phyloP scores from a whole-genome alignment of 108 stramenopile genomes.

The Cyclotella baltica region DNA sequence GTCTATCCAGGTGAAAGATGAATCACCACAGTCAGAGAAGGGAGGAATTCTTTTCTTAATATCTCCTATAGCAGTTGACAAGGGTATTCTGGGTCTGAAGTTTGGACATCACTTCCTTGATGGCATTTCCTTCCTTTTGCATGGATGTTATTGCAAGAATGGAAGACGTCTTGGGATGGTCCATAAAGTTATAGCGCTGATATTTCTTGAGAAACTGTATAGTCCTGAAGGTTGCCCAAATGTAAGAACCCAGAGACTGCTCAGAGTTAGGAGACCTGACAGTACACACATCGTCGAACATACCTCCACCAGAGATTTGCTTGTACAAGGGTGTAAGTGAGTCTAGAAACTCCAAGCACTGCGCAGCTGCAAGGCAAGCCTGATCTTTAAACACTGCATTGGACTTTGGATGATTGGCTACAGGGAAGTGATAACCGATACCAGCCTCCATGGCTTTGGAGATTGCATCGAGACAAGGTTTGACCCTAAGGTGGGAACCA shows the following conservation, averaged over 20 bases:
- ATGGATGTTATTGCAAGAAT: conserved; percentile 11
- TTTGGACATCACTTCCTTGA: background rate
- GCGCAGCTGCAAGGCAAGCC: background rate
- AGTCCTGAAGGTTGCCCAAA: conserved; percentile 5
- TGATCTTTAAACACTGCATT: conserved; percentile 12
- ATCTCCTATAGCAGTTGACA: background rate
- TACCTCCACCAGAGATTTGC: background rate
- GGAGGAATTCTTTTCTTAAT: background rate
- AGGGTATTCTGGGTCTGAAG: background rate
- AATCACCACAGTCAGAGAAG: background rate
- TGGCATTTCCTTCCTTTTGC: background rate
- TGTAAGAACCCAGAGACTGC: background rate
- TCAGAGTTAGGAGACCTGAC: background rate
- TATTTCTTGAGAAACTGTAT: conserved; percentile 3
- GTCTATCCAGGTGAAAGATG: conserved; percentile 8
- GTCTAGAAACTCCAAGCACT: conserved; percentile 6
- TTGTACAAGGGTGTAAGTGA: conserved; percentile 1
- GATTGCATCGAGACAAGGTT: background rate
- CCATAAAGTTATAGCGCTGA: background rate
- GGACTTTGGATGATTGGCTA: background rate
- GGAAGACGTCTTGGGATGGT: conserved; percentile 11
- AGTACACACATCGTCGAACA: background rate
- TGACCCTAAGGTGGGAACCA: background rate
- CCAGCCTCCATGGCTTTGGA: background rate
- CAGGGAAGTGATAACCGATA: conserved; percentile 2